phyloP scores from a whole-genome alignment of 2,329 filamentous ascomycete genomes.

The Claviceps sp. region DNA sequence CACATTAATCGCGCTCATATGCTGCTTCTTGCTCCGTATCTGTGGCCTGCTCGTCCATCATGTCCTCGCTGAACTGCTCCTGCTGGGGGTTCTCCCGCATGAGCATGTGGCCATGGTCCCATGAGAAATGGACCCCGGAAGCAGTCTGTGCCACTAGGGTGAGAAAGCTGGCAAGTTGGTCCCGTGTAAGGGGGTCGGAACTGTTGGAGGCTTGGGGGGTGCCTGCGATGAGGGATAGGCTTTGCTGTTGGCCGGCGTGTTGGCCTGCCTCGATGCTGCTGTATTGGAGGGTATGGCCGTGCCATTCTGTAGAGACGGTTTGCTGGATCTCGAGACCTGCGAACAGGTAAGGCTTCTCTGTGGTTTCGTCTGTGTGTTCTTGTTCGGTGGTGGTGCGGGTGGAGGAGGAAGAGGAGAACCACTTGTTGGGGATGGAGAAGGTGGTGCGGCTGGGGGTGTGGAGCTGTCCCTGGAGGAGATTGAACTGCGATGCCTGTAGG shows the following conservation, averaged over 20 bases:
- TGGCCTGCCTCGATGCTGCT: conserved; percentile 37
- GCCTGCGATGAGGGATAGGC: conserved; percentile 27
- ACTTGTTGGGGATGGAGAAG: conserved; percentile 18
- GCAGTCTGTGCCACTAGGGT: conserved; percentile 17
- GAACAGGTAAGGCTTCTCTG: conserved; percentile 25
- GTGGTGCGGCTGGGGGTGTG: conserved; percentile 21
- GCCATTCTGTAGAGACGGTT: conserved; percentile 26
- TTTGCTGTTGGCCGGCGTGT: conserved; percentile 36
- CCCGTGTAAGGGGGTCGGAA: neutral
- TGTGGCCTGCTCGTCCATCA: conserved; percentile 11
- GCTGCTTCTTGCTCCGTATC: neutral
- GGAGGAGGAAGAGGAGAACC: conserved; percentile 1
- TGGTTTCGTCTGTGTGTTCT: neutral
- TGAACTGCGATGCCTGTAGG: conserved; percentile 29
- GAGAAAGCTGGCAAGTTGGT: conserved; percentile 11
- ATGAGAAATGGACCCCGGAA: conserved; percentile 19
- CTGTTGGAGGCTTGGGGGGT: neutral
- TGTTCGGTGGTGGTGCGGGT: neutral
- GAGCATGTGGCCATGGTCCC: conserved; percentile 18
- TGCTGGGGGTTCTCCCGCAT: conserved; percentile 13
- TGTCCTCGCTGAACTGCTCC: conserved; percentile 15
- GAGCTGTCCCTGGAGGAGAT: conserved; percentile 28
- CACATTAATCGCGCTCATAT: neutral
- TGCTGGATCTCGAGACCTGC: conserved; percentile 39
- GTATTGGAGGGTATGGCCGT: conserved; percentile 34